phyloP scores from a whole-genome alignment of 2,329 filamentous ascomycete species.

The Xylariaceae sp. region DNA sequence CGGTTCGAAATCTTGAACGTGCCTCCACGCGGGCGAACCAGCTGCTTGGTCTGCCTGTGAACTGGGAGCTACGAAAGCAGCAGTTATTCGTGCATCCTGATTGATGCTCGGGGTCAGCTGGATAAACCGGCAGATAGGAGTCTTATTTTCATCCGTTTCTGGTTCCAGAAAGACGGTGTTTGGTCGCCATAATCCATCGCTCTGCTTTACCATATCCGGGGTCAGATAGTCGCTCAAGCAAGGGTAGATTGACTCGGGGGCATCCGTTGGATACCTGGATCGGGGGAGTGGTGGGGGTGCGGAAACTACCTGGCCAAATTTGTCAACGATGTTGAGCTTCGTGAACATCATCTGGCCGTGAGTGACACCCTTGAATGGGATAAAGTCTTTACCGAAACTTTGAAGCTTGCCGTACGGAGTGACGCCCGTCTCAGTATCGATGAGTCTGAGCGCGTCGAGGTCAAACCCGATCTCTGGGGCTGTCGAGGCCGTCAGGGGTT shows the following conservation, averaged over 20 bases:
- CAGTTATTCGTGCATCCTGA: constrained; percentile 38
- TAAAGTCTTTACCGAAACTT: constrained; percentile 26
- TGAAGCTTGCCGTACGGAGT: constrained; percentile 52
- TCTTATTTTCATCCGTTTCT: constrained; percentile 38
- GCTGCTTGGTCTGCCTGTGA: too few relatives aligned
- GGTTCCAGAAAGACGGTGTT: constrained; percentile 34
- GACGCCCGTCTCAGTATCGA: constrained; percentile 37
- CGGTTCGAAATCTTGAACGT: too few relatives aligned
- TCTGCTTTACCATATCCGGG: constrained; percentile 33
- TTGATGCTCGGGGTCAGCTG: constrained; percentile 50
- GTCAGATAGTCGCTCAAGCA: constrained; percentile 45
- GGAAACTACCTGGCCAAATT: constrained; percentile 52
- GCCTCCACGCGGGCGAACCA: too few relatives aligned
- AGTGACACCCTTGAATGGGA: constrained; percentile 52
- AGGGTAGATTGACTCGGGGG: constrained; percentile 38
- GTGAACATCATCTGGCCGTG: constrained; percentile 52
- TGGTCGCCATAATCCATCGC: constrained; percentile 18
- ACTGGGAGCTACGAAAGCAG: constrained; percentile 43
- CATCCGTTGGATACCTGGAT: too few relatives aligned
- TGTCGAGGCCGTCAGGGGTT: constrained; percentile 30
- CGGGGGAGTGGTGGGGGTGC: too few relatives aligned
- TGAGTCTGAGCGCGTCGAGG: too few relatives aligned
- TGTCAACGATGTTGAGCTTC: constrained; percentile 56
- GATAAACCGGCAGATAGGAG: constrained; percentile 21
- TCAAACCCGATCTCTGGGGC: not conserved